Evolutionary conservation across 768 basidiomycete genomes (phyloP), one percentile per base, ranked within the genome.

Genomic region (Suillus fuscotomentosus): DNA sequence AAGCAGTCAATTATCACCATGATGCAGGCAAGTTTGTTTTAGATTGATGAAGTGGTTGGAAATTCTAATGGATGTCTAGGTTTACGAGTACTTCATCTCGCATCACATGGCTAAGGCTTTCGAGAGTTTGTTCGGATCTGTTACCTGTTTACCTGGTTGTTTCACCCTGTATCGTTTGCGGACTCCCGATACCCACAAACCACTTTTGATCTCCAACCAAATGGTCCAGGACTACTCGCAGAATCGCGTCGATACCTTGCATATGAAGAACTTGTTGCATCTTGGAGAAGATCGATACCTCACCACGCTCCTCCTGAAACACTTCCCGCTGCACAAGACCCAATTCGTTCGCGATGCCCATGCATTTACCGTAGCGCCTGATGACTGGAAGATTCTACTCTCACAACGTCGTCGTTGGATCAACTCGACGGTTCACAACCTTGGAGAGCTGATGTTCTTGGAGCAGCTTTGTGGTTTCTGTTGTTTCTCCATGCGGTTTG

Each of bases 321-420:
- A 97, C 76, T 99, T 98, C 88, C 89, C 95, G 14, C 81, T 84
- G 60, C 90, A 88, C 85, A 98, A 97, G 84, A 97, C 95, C 5
- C 95, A 95, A 72, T 99, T 99, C 72, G 86, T 96, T 57, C 88
- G 94, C 6, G 95, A 97, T 70, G 96, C 97, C 1, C 90, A 94
- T 73, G 97, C 96, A 0, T 91, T 85, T 74, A 99, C 97, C 0
- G 92, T 98, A 17, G 97, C 97, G 3, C 97, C 97, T 0, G 95
- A 97, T 70, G 92, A 95, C 69, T 97, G 95, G 94, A 89, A 88
- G 74, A 89, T 98, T 31, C 77, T 99, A 60, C 80, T 99, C 24
- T 97, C 95, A 9, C 97, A 99, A 74, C 90, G 97, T 81, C 92
- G 97, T 78, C 92, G 97, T 70, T 99, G 97, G 97, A 99, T 99